These are phyloP conservation scores for Lotus japonicus DNA, from an alignment of 306 rosid species.

Conservation along the genomic window DNA sequence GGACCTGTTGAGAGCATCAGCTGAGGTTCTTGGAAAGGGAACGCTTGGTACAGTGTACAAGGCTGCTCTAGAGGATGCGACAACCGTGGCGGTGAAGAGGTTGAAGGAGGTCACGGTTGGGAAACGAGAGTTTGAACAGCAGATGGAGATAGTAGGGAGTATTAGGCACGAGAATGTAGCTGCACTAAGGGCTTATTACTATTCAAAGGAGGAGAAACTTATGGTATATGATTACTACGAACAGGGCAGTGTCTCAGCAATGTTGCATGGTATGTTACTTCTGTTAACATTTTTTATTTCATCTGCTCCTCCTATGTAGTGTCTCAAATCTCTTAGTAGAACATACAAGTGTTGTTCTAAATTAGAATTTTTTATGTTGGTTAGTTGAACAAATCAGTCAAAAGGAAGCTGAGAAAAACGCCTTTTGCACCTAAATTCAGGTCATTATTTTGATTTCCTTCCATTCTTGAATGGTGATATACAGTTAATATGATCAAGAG, in stretches of 20 bases:
- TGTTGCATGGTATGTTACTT: slow-evolving; percentile 58
- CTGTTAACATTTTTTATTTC: background rate
- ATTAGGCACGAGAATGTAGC: slow-evolving; percentile 71
- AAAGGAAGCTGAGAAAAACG: background rate
- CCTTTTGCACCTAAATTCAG: background rate
- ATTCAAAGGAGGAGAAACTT: slow-evolving; percentile 92
- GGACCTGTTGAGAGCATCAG: slow-evolving; percentile 87
- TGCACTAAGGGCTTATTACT: slow-evolving; percentile 71
- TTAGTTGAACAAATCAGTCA: background rate
- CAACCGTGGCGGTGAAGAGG: slow-evolving; percentile 74
- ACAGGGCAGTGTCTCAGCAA: slow-evolving; percentile 68
- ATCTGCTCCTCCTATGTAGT: background rate
- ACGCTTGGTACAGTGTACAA: slow-evolving; percentile 72
- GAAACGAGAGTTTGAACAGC: slow-evolving; percentile 81
- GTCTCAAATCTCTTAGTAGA: too few relatives aligned
- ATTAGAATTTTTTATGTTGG: background rate
- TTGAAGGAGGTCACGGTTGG: slow-evolving; percentile 66
- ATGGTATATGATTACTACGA: slow-evolving; percentile 67
- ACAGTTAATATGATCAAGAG: background rate
- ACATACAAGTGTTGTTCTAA: background rate
- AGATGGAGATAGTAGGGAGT: slow-evolving; percentile 64
- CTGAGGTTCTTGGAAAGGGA: slow-evolving; percentile 94
- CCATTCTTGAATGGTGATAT: background rate
- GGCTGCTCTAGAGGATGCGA: slow-evolving; percentile 76
- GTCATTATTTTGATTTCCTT: background rate